Conservation (phyloP, 1,284 basidiomycete species). For the Heimioporus retisporus region DNA sequence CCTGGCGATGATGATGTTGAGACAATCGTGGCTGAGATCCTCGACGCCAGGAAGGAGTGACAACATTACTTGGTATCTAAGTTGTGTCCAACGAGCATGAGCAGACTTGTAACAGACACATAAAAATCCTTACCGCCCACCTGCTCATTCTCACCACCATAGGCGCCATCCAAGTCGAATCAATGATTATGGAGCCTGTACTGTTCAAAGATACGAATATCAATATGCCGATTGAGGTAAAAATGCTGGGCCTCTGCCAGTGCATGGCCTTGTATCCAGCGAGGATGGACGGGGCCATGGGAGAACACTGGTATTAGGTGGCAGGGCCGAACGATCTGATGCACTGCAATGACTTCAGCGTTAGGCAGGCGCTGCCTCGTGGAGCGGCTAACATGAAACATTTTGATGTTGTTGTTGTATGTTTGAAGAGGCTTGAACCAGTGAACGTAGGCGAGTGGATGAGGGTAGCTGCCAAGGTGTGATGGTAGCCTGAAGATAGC, state of each 20-base stretch:
- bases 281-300: neutral
- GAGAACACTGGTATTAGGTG: constrained; percentile 22
- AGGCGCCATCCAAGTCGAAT: no score
- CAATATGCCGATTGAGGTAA: no score
- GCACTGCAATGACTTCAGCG: constrained; percentile 5
- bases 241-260: neutral
- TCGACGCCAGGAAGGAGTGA: no score
- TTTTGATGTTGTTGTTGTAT: neutral
- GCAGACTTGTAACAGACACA: no score
- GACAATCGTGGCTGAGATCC: no score
- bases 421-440: constrained; percentile 15
- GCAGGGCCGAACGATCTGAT: constrained; percentile 9
- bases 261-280: neutral
- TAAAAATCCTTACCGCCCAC: no score
- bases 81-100: no score
- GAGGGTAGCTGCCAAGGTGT: constrained; percentile 10
- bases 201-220: no score
- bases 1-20: no score
- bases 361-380: neutral
- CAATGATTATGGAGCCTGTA: no score
- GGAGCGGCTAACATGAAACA: constrained; percentile 11
- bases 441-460: constrained; percentile 19
- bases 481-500: constrained; percentile 19
- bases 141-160: no score
- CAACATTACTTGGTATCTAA: no score